Base-by-base conservation (phyloP, 108 stramenopile species). In the Pseudonitzschia multiseries region DNA sequence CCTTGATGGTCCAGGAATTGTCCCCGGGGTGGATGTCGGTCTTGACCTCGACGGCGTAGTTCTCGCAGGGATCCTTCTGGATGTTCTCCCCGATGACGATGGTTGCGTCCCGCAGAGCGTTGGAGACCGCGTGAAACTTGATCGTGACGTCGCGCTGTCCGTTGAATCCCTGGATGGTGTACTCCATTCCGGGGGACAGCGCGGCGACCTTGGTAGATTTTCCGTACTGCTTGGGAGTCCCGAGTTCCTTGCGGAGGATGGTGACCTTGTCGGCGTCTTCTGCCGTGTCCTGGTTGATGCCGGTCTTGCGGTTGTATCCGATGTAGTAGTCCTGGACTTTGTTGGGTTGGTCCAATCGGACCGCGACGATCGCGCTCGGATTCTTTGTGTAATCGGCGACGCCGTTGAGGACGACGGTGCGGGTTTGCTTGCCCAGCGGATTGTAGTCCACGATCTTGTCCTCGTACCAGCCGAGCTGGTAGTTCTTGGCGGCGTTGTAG, bases 401-500 rank as follows among this genome's bases (percentile, higher is more conserved):
- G 3, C 61, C 61, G 36, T 62, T 62, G 14, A 62, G 36, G 10
- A 2, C 31, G 36, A 33, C 46, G 0, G 61, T 31, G 12, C 40
- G 32, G 8, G 27, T 62, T 0, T 4, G 9, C 8, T 17, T 59
- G 4, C 26, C 0, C 8, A 62, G 20, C 14, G 61, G 61, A 33
- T 62, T 41, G 36, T 18, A 15, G 29, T 26, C 29, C 20, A 15
- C n/a, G 17, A 66, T 43, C 8, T 56, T 32, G 52, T 78, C 69
- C 10, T 53, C 12, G 54, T 75, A 89, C 86, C 86, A 87, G 12
- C 82, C 84, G 4, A 80, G 59, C 40, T 84, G 81, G 71, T 63
- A 77, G 27, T 51, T 67, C 65, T 89, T 87, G 46, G 80, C 83
- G 8, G 69, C 68, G 52, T 89, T 89, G 81, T 85, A 89, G 54